phyloP scores from a whole-genome alignment of 495 filamentous ascomycete species.

The Neurospora intermedia region DNA sequence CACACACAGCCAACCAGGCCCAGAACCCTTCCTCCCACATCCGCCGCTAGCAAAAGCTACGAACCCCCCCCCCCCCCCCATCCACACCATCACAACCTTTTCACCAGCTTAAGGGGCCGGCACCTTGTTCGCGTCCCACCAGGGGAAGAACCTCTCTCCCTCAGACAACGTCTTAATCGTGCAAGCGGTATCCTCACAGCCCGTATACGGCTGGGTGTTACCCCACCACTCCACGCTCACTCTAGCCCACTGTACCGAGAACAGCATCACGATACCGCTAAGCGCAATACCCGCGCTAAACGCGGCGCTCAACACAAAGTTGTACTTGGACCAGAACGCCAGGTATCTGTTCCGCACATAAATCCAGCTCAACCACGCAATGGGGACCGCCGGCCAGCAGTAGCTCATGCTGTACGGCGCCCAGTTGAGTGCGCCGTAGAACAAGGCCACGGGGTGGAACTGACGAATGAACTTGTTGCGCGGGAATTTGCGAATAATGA shows the following conservation, averaged over 20 bases:
- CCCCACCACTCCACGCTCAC: slow-evolving; percentile 34
- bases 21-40: too few species aligned
- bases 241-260: slow-evolving; percentile 23
- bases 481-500: slow-evolving; percentile 21
- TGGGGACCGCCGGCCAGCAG: slow-evolving; percentile 29
- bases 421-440: slow-evolving; percentile 24
- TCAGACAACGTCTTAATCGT: slow-evolving; percentile 11
- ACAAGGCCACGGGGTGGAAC: slow-evolving; percentile 30
- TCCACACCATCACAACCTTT: too few species aligned
- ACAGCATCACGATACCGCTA: slow-evolving; percentile 31
- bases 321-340: slow-evolving; percentile 36
- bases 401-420: slow-evolving; percentile 29
- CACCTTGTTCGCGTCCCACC: background rate
- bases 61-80: too few species aligned
- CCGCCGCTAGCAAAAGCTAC: too few species aligned
- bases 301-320: slow-evolving; percentile 30
- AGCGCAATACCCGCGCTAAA: slow-evolving; percentile 30
- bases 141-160: slow-evolving; percentile 12
- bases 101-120: background rate
- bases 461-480: slow-evolving; percentile 23
- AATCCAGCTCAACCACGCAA: slow-evolving; percentile 28
- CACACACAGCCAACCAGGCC: background rate
- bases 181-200: slow-evolving; percentile 24
- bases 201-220: slow-evolving; percentile 19
- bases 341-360: slow-evolving; percentile 25